Evolutionary conservation across 768 basidiomycete species (phyloP).

Genomic region (Mycena crocata): DNA sequence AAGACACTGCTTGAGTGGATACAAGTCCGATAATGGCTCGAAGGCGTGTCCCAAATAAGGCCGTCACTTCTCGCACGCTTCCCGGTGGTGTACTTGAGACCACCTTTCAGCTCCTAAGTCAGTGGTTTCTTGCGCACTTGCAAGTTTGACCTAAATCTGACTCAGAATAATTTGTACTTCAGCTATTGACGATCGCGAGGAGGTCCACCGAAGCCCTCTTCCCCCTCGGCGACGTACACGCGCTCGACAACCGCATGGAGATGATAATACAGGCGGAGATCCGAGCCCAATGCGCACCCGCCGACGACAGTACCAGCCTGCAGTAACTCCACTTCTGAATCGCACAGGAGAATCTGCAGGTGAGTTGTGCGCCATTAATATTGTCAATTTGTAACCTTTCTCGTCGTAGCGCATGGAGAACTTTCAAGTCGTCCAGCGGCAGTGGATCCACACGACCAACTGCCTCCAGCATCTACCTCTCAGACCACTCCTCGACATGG

Average conservation of each 20-base stretch:
- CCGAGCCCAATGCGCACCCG: slow-evolving; percentile 15
- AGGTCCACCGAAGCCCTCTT: background rate
- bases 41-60: too few relatives aligned
- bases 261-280: background rate
- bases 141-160: background rate
- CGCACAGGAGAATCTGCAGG: too few relatives aligned
- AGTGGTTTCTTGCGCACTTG: background rate
- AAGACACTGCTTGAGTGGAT: too few relatives aligned
- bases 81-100: background rate
- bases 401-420: too few relatives aligned
- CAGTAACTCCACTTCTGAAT: background rate
- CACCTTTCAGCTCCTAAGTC: background rate
- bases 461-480: background rate
- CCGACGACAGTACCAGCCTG: background rate
- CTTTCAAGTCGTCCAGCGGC: too few relatives aligned
- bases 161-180: too few relatives aligned
- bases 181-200: background rate
- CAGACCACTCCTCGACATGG: background rate
- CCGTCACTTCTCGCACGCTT: background rate
- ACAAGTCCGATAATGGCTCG: too few relatives aligned
- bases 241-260: background rate
- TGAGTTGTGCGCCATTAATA: too few relatives aligned
- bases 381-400: too few relatives aligned
- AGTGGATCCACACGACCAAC: too few relatives aligned
- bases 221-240: background rate